phyloP scores from a whole-genome alignment of 345 rosid genomes.

The Sisymbrium altissimum region DNA sequence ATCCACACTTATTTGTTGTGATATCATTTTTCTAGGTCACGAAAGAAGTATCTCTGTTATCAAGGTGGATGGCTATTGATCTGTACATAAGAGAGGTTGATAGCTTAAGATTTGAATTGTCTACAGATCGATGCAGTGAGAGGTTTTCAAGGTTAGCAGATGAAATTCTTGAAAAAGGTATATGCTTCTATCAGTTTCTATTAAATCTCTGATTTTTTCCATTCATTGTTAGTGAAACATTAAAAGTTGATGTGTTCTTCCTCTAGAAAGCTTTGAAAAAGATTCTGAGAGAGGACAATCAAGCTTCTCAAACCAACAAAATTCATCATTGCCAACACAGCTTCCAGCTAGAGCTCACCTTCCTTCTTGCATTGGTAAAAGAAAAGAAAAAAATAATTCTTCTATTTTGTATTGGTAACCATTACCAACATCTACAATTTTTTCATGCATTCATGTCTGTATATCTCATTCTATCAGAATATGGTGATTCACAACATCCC shows the following conservation, averaged over 20 bases:
- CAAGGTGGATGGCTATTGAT: slow-evolving; percentile 98
- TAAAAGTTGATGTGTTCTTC: slow-evolving; percentile 4
- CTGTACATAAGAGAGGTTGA: slow-evolving; percentile 85
- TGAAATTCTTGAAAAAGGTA: slow-evolving; percentile 83
- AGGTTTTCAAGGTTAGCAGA: slow-evolving; percentile 64
- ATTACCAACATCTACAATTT: not conserved
- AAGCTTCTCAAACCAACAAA: slow-evolving; percentile 49
- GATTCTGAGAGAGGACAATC: slow-evolving; percentile 48
- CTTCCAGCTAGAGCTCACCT: slow-evolving; percentile 89
- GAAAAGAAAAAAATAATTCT: not conserved
- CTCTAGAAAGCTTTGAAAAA: slow-evolving; percentile 52
- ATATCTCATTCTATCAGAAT: slow-evolving; percentile 42
- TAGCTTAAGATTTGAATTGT: slow-evolving; percentile 88
- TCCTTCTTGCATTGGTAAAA: slow-evolving; percentile 82
- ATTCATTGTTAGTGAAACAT: not conserved
- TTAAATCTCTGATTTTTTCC: not conserved
- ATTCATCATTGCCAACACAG: slow-evolving; percentile 64
- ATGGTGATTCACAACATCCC: slow-evolving; percentile 65
- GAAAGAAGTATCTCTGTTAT: slow-evolving; percentile 84
- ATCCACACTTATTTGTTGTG: slow-evolving; percentile 6
- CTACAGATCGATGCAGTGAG: slow-evolving; percentile 73
- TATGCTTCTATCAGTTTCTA: not conserved
- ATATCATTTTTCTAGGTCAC: slow-evolving; percentile 64
- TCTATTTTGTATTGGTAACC: not conserved
- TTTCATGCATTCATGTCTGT: not conserved